These are phyloP conservation scores for Dillenia turbinata DNA, from an alignment of 164 flowering plant species.

Conservation along the genomic window DNA sequence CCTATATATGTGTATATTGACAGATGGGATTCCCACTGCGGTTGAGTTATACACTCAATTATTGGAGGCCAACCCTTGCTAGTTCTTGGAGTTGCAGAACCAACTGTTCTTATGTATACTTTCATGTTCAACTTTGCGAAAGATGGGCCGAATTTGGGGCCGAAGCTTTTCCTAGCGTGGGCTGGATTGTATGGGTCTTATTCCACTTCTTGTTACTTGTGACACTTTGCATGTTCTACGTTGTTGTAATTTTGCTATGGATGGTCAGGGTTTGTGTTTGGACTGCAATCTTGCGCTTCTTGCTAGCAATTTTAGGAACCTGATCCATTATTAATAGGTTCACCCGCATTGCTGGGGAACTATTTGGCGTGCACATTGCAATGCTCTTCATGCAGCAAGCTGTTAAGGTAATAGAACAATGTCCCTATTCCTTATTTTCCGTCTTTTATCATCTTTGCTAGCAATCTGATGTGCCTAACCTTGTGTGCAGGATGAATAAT, in stretches of 20 bases:
- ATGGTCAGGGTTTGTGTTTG: conserved; percentile 30
- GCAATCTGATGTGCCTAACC: too few relatives aligned
- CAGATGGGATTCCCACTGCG: conserved; percentile 2
- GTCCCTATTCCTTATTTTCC: background rate
- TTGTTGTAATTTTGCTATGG: background rate
- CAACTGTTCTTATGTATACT: conserved; percentile 4
- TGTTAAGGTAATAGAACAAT: conserved; percentile 19
- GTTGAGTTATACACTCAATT: conserved; percentile 4
- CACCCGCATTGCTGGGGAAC: conserved; percentile 36
- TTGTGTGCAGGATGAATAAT: too few relatives aligned
- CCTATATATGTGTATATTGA: background rate
- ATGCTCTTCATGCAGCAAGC: conserved; percentile 42
- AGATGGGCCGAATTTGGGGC: background rate
- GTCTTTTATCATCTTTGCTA: background rate
- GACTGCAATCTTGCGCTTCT: conserved; percentile 30
- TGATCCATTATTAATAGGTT: conserved; percentile 34
- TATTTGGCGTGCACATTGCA: conserved; percentile 38
- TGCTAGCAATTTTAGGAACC: conserved; percentile 33
- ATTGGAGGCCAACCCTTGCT: background rate
- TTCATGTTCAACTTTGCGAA: conserved; percentile 7
- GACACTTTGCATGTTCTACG: too few relatives aligned
- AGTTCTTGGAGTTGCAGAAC: conserved; percentile 3
- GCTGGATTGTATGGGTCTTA: background rate
- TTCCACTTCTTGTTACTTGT: too few relatives aligned
- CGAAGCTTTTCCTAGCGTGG: conserved; percentile 1